Evolutionary conservation across 164 flowering plant genomes (phyloP).

Genomic region (Aristolochia fimbriata): DNA sequence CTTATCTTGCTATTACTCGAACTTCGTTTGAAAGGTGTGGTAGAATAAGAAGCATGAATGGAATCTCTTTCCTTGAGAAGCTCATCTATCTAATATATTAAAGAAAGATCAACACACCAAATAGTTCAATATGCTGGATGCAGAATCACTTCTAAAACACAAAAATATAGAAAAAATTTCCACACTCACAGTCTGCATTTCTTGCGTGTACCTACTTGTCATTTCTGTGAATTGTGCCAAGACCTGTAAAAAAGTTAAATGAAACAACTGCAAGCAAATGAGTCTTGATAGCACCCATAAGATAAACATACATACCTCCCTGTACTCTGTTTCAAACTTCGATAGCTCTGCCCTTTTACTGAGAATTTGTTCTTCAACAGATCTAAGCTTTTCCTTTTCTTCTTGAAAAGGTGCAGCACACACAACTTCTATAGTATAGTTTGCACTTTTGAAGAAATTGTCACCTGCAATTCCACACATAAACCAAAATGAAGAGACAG

Average conservation of each 20-base stretch:
- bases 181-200: slow-evolving; percentile 76
- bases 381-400: slow-evolving; percentile 68
- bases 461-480: slow-evolving; percentile 50
- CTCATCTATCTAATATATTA: slow-evolving; percentile 57
- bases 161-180: background rate
- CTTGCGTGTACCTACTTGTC: slow-evolving; percentile 88
- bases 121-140: background rate
- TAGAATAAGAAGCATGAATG: slow-evolving; percentile 73
- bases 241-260: slow-evolving; percentile 37
- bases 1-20: slow-evolving; percentile 51
- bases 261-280: background rate
- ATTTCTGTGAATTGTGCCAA: slow-evolving; percentile 91
- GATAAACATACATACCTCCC: slow-evolving; percentile 44
- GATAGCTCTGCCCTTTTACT: slow-evolving; percentile 77
- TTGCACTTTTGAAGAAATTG: slow-evolving; percentile 86
- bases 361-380: slow-evolving; percentile 76
- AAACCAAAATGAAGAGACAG: background rate
- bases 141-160: background rate
- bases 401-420: slow-evolving; percentile 67
- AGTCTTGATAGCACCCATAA: background rate
- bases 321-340: slow-evolving; percentile 84
- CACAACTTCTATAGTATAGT: slow-evolving; percentile 77
- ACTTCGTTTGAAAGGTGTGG: slow-evolving; percentile 56
- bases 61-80: slow-evolving; percentile 75
- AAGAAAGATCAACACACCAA: slow-evolving; percentile 3